phyloP scores from a whole-genome alignment of 805 yeast species.

The Teunomyces gatunensis region DNA sequence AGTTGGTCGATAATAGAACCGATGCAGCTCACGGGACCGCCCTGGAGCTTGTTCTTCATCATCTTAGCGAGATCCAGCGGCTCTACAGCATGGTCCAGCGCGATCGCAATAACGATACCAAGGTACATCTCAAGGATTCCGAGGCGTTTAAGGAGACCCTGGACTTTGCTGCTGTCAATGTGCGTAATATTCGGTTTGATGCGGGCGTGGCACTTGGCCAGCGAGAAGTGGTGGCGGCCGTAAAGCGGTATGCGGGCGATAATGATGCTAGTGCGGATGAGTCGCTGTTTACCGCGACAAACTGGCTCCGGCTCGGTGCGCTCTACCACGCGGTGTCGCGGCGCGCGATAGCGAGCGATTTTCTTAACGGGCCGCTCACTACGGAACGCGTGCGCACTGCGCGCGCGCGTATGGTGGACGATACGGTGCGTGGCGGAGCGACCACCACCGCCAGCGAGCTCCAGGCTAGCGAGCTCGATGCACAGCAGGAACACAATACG shows the following conservation, averaged over 20 bases:
- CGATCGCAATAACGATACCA: constrained; percentile 31
- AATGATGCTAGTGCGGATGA: constrained; percentile 18
- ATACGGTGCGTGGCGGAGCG: constrained; percentile 35
- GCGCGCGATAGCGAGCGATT: constrained; percentile 53
- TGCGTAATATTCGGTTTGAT: constrained; percentile 55
- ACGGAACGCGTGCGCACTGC: constrained; percentile 51
- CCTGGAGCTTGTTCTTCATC: constrained; percentile 42
- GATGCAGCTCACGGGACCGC: constrained; percentile 61
- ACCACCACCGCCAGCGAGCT: constrained; percentile 56
- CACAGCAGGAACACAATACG: constrained; percentile 56
- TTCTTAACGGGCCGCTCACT: constrained; percentile 69
- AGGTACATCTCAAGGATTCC: constrained; percentile 51
- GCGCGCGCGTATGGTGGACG: constrained; percentile 36
- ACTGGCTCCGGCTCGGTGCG: constrained; percentile 62
- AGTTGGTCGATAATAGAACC: constrained; percentile 38
- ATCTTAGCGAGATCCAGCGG: constrained; percentile 45
- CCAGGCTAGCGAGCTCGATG: constrained; percentile 48
- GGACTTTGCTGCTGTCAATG: constrained; percentile 61
- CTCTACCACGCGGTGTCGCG: constrained; percentile 46
- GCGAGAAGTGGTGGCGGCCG: constrained; percentile 42
- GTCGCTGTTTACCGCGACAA: constrained; percentile 41
- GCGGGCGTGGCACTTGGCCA: constrained; percentile 49
- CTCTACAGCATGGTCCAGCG: constrained; percentile 44
- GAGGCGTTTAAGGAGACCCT: constrained; percentile 60
- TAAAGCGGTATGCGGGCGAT: constrained; percentile 29